Percentiles rank a stretch among this genome's conserved stretches.
Conservation (phyloP, 257 asterid genomes). For the Solanum tacnaense region DNA sequence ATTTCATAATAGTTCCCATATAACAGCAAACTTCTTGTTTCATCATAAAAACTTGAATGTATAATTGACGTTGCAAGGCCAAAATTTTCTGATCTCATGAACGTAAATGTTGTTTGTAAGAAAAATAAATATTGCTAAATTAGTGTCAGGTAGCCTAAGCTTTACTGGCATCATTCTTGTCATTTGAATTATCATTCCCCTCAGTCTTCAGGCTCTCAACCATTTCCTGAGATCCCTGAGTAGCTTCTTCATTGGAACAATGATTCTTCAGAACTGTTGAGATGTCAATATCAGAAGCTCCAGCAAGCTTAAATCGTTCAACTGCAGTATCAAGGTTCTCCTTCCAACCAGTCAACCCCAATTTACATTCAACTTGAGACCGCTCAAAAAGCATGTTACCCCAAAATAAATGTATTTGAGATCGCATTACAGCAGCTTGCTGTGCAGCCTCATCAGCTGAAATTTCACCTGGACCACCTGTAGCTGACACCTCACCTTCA, state of each 20-base stretch:
- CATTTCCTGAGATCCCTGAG: slow-evolving; percentile 21
- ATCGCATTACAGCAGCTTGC: slow-evolving; percentile 80
- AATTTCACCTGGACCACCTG: slow-evolving; percentile 25
- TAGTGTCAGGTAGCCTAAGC: background rate
- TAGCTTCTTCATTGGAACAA: slow-evolving; percentile 51
- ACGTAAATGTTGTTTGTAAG: background rate
- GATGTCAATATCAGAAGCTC: slow-evolving; percentile 86
- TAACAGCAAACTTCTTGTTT: background rate
- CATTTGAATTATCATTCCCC: slow-evolving; percentile 1
- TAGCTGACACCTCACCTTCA: slow-evolving; percentile 34
- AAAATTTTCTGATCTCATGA: background rate
- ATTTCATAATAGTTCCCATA: background rate
- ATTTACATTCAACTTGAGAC: slow-evolving; percentile 68
- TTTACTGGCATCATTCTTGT: background rate
- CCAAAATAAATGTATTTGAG: slow-evolving; percentile 87
- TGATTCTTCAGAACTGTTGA: slow-evolving; percentile 63
- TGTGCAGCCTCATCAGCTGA: slow-evolving; percentile 69
- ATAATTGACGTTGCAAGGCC: background rate
- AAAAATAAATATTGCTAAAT: background rate
- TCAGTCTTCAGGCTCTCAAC: slow-evolving; percentile 13
- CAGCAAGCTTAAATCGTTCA: slow-evolving; percentile 72
- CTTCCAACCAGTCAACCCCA: slow-evolving; percentile 69
- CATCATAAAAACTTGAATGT: background rate
- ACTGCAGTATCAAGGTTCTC: slow-evolving; percentile 68
- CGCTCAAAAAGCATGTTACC: slow-evolving; percentile 89